These are phyloP conservation scores for Clavispora fructus DNA, from an alignment of 805 yeast genomes.

Conservation along the genomic window DNA sequence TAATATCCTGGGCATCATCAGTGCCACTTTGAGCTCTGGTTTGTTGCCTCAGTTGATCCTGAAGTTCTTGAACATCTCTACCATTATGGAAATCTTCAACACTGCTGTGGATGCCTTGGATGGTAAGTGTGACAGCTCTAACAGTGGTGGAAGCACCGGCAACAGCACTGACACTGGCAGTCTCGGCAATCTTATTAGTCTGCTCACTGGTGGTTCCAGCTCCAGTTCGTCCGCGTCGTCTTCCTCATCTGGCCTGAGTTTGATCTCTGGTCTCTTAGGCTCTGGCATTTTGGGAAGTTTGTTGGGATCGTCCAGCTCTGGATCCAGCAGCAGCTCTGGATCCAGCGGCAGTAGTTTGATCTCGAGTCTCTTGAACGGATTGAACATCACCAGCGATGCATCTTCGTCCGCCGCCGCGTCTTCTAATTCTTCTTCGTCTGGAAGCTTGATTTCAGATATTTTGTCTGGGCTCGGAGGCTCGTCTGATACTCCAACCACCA, in stretches of 20 bases:
- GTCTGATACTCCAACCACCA: neutral
- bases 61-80: constrained; percentile 27
- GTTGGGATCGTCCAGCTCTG: constrained; percentile 6
- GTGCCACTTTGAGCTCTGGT: constrained; percentile 28
- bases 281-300: constrained; percentile 4
- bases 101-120: constrained; percentile 34
- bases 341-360: neutral
- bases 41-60: constrained; percentile 30
- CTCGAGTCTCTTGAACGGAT: neutral
- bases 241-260: constrained; percentile 12
- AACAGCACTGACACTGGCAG: neutral
- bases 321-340: constrained; percentile 4
- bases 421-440: neutral
- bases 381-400: neutral
- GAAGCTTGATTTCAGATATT: neutral
- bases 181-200: neutral
- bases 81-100: constrained; percentile 29
- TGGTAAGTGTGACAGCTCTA: constrained; percentile 21
- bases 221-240: neutral
- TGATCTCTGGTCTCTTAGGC: constrained; percentile 3
- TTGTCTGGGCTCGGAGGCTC: neutral
- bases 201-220: neutral
- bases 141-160: neutral
- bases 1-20: constrained; percentile 20
- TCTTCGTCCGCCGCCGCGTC: neutral